Base-by-base conservation (phyloP, 164 flowering plant genomes). In the Stephania japonica region DNA sequence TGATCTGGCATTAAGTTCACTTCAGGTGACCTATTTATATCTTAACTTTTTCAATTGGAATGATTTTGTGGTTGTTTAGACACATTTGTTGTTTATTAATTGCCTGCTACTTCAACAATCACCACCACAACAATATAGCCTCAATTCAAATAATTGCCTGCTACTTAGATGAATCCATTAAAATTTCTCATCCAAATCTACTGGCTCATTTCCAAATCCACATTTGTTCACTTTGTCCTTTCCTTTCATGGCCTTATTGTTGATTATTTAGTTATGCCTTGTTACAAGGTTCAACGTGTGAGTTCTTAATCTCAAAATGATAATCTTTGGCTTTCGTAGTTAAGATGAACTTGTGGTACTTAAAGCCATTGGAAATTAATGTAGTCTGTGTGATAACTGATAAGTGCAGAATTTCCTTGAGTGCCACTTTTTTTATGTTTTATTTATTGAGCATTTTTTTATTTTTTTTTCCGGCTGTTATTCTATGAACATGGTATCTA, bases 1-100 rank as follows among this genome's bases (percentile, higher is more conserved):
- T 70, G 97, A 95, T 83, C 27, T 14, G 43, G 86, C 87, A 11
- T 72, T 95, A 24, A 49, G 73, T 67, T 83, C 92, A 70, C 87
- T 95, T 49, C 88, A 87, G 97, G 99, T 93, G 73, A 16, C 67
- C 9, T 42, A 10, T 13, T 4, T 61, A 8, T 38, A 38, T 67
- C 9, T 67, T 27, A 23, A 7, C 10, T 41, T 67, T 67, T n/a
- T 32, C 19, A 32, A 44, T 27, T 21, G 3, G 1, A 27, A 16
- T 9, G 8, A 11, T 11, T 67, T 67, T 16, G 7, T 18, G n/a
- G 7, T 19, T 56, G 63, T 18, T 25, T 65, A 23, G 18, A 26
- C 13, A 32, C 41, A 24, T 14, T 27, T 67, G 47, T 11, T 67
- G 1, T 38, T 67, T 32, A 42, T 32, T 32, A 32, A 32, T 32